Evolutionary conservation across 805 yeast genomes (phyloP).

Genomic region (Suhomyces faveliae): DNA sequence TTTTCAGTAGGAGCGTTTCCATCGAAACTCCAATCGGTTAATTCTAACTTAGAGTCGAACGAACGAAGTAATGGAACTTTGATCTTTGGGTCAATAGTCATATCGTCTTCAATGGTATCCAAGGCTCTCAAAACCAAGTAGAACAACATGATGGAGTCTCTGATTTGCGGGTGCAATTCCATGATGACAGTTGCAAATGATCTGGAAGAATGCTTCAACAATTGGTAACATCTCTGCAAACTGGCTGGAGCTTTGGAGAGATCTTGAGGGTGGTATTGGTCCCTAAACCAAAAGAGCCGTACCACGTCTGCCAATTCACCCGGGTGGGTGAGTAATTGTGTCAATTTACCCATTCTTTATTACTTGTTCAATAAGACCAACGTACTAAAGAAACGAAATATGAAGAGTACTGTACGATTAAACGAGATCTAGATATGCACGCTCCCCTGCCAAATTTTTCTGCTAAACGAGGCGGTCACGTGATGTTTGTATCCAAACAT

Average conservation of each 20-base stretch:
- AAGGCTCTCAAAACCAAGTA: slow-evolving; percentile 85
- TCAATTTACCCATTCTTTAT: slow-evolving; percentile 34
- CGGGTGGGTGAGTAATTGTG: slow-evolving; percentile 67
- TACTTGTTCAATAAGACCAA: not conserved
- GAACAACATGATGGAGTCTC: slow-evolving; percentile 78
- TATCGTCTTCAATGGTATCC: slow-evolving; percentile 96
- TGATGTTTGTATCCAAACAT: not conserved
- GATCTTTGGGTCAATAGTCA: slow-evolving; percentile 69
- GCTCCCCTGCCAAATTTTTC: not conserved
- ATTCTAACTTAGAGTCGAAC: slow-evolving; percentile 62
- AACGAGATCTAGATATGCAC: not conserved
- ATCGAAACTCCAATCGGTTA: slow-evolving; percentile 76
- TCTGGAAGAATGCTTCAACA: slow-evolving; percentile 72
- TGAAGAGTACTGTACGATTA: not conserved
- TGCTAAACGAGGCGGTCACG: not conserved
- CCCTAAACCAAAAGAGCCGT: slow-evolving; percentile 55
- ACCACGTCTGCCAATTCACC: slow-evolving; percentile 65
- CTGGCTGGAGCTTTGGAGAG: slow-evolving; percentile 22
- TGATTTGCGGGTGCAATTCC: slow-evolving; percentile 86
- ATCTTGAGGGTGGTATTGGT: slow-evolving; percentile 51
- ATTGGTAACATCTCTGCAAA: slow-evolving; percentile 61
- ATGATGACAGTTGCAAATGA: slow-evolving; percentile 92
- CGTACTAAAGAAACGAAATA: not conserved
- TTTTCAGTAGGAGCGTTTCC: slow-evolving; percentile 74
- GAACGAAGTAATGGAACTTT: slow-evolving; percentile 73